phyloP scores from a whole-genome alignment of 75 land plant genomes.

The Pinus albicaulis region DNA sequence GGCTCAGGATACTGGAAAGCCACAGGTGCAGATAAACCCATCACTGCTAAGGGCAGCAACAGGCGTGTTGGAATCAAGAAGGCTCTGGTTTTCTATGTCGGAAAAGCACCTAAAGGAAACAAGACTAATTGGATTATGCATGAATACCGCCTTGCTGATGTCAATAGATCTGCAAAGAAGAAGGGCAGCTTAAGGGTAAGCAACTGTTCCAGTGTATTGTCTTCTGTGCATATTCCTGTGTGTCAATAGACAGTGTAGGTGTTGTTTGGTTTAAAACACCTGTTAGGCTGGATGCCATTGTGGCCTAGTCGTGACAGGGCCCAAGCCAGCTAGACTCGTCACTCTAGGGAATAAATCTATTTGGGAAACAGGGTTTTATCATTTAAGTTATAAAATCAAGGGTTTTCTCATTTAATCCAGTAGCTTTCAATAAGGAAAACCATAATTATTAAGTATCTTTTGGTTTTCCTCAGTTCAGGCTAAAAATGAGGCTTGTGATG shows the following conservation, averaged over 20 bases:
- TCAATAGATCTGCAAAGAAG: conserved; percentile 10
- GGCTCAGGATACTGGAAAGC: conserved; percentile 24
- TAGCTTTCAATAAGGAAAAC: too few relatives aligned
- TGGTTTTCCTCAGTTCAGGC: too few relatives aligned
- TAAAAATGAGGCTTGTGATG: too few relatives aligned
- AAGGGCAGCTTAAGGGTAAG: conserved; percentile 11
- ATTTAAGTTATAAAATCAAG: too few relatives aligned
- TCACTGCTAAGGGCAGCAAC: neutral
- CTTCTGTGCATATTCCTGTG: neutral
- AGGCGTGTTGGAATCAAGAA: conserved; percentile 19
- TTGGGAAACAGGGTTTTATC: too few relatives aligned
- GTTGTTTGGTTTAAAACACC: neutral
- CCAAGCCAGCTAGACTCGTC: neutral
- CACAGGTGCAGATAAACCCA: conserved; percentile 18
- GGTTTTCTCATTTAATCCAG: too few relatives aligned
- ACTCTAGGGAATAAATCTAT: neutral
- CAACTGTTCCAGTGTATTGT: neutral
- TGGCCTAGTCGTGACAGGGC: too few relatives aligned
- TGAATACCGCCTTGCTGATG: conserved; percentile 16
- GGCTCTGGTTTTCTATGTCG: conserved; percentile 14
- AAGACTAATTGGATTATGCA: conserved; percentile 27
- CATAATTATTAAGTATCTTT: too few relatives aligned
- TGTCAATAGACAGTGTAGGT: neutral
- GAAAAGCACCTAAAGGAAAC: conserved; percentile 23
- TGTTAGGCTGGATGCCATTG: neutral